Evolutionary conservation across 495 filamentous ascomycete species (phyloP).

Genomic region (Baudoinia panamericana): DNA sequence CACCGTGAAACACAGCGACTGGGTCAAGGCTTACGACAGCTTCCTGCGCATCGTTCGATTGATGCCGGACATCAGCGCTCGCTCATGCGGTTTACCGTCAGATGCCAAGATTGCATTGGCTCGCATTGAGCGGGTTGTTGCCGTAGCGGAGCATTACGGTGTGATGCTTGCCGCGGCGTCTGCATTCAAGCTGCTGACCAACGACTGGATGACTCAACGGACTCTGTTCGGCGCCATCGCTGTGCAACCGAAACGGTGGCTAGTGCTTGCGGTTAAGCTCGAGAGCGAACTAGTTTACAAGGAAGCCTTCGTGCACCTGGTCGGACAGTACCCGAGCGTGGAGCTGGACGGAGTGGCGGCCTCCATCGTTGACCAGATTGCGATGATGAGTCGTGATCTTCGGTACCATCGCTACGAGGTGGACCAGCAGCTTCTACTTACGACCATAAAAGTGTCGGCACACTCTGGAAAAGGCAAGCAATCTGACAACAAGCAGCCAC

Average conservation of each 20-base stretch:
- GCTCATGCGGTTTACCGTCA: not conserved
- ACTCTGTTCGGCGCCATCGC: constrained; percentile 23
- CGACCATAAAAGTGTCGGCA: constrained; percentile 8
- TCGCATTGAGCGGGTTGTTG: not conserved
- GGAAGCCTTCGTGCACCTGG: constrained; percentile 26
- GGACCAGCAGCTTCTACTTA: constrained; percentile 21
- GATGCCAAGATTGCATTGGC: not conserved
- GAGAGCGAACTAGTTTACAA: constrained; percentile 21
- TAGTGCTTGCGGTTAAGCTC: constrained; percentile 18
- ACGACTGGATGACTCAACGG: not conserved
- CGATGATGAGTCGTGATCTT: constrained; percentile 10
- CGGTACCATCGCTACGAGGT: constrained; percentile 1
- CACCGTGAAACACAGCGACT: not conserved
- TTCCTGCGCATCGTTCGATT: constrained; percentile 1
- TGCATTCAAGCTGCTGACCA: constrained; percentile 1
- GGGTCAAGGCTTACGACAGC: constrained; percentile 2
- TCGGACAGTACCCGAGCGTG: constrained; percentile 18
- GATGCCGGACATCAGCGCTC: not conserved
- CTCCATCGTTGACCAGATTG: constrained; percentile 14
- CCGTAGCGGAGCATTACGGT: constrained; percentile 1
- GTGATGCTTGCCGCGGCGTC: not conserved
- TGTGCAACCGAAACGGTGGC: constrained; percentile 21
- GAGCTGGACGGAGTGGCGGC: constrained; percentile 2
- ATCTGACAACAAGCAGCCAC: constrained; percentile 3
- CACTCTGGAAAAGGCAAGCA: not conserved